A percentile compares a stretch with the other conserved stretches of the same genome.
Conservation (phyloP, 225 moss, liverwort and hornwort genomes). For the Polytrichum commune region DNA sequence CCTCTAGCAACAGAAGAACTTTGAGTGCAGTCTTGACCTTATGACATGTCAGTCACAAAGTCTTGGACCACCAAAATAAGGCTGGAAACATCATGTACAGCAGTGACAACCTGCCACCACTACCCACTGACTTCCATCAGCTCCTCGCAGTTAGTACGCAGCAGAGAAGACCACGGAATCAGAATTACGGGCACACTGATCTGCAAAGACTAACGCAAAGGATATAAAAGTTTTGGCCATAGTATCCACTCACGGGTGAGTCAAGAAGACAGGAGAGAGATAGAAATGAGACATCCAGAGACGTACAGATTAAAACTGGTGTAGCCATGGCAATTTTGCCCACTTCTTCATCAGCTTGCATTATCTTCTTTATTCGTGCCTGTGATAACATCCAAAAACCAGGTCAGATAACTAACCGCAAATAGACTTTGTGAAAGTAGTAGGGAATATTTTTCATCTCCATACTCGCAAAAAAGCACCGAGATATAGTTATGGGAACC, state of each 20-base stretch:
- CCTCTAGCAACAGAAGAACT: constrained; percentile 29
- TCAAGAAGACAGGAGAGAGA: not conserved
- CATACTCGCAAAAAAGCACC: no score
- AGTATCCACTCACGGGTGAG: not conserved
- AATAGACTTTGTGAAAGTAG: no score
- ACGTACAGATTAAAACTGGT: constrained; percentile 93
- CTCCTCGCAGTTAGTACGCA: constrained; percentile 30
- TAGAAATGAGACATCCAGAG: constrained; percentile 16
- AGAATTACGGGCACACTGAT: constrained; percentile 1
- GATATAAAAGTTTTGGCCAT: not conserved
- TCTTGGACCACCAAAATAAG: constrained; percentile 50
- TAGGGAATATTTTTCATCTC: no score
- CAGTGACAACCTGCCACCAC: constrained; percentile 72
- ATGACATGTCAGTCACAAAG: constrained; percentile 65
- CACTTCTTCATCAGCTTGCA: constrained; percentile 99
- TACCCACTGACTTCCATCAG: constrained; percentile 52
- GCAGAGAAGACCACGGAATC: constrained; percentile 3
- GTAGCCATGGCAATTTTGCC: constrained; percentile 99
- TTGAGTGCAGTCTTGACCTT: constrained; percentile 51
- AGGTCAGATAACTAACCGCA: constrained; percentile 74
- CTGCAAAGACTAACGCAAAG: no score
- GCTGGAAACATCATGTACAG: constrained; percentile 47
- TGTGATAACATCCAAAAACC: constrained; percentile 30
- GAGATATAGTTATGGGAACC: no score
- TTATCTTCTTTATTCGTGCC: constrained; percentile 99